Evolutionary conservation across 2,329 filamentous ascomycete species (phyloP).

Genomic region (Colletotrichum kahawae): DNA sequence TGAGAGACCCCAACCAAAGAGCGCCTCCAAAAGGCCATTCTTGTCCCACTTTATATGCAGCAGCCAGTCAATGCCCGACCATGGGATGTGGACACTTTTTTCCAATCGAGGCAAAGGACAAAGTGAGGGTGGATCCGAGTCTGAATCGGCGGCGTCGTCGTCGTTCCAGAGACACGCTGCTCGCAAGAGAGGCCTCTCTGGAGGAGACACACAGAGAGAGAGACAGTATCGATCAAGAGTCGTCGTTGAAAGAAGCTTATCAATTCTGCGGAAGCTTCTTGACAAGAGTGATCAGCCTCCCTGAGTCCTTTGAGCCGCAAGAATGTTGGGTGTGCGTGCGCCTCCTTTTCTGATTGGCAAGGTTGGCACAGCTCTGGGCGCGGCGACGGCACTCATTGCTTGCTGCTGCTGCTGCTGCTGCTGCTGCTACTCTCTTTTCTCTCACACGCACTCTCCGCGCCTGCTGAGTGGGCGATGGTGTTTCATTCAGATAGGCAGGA

Average conservation of each 20-base stretch:
- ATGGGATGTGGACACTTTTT: background rate
- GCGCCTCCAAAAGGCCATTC: background rate
- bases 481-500: background rate
- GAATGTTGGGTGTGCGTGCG: background rate
- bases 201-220: background rate
- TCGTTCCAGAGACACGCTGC: background rate
- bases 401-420: background rate
- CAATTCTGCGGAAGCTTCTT: background rate
- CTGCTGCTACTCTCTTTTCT: background rate
- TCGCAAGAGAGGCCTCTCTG: background rate
- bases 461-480: background rate
- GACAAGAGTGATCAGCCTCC: background rate
- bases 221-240: background rate
- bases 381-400: background rate
- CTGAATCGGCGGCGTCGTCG: background rate
- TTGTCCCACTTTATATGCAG: background rate
- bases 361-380: background rate
- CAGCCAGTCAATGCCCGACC: background rate
- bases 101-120: background rate
- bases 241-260: conserved; percentile 15
- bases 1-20: background rate
- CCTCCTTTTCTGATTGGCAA: background rate
- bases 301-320: conserved; percentile 8
- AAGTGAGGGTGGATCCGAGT: background rate
- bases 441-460: background rate